phyloP scores from a whole-genome alignment of 352 stramenopile genomes.

The Phytophthora idaei region DNA sequence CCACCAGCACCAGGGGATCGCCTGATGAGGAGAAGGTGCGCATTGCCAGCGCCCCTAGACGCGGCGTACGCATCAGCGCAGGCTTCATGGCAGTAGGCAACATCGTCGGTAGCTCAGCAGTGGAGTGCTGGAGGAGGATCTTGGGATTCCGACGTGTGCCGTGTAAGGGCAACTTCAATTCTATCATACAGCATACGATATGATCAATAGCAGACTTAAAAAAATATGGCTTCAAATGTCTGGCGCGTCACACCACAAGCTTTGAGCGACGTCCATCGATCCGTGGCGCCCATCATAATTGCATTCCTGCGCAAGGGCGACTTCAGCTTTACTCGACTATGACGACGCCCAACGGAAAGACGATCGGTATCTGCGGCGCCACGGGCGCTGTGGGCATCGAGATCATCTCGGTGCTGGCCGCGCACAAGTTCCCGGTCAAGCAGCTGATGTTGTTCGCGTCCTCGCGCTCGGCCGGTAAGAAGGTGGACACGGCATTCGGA shows the following conservation, averaged over 20 bases:
- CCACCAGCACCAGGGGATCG: slow-evolving; percentile 70
- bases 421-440: slow-evolving; percentile 89
- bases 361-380: slow-evolving; percentile 79
- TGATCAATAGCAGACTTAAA: background rate
- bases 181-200: background rate
- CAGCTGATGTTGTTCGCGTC: slow-evolving; percentile 96
- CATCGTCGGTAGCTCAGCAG: slow-evolving; percentile 11
- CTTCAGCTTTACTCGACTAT: slow-evolving; percentile 26
- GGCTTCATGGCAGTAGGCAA: slow-evolving; percentile 18
- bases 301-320: slow-evolving; percentile 5
- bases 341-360: slow-evolving; percentile 67
- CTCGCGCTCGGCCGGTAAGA: slow-evolving; percentile 92
- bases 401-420: slow-evolving; percentile 92
- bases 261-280: background rate
- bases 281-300: background rate
- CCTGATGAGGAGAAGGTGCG: slow-evolving; percentile 40
- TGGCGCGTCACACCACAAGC: slow-evolving; percentile 1
- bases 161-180: background rate
- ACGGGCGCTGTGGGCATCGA: slow-evolving; percentile 97
- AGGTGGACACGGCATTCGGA: slow-evolving; percentile 90
- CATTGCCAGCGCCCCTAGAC: slow-evolving; percentile 1
- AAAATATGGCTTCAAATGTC: background rate
- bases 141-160: slow-evolving; percentile 47
- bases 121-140: background rate
- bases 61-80: slow-evolving; percentile 9